Evolutionary conservation across 805 yeast species (phyloP), one percentile per base, ranked within the genome.

Genomic region (Cyberlindnera saturnus): DNA sequence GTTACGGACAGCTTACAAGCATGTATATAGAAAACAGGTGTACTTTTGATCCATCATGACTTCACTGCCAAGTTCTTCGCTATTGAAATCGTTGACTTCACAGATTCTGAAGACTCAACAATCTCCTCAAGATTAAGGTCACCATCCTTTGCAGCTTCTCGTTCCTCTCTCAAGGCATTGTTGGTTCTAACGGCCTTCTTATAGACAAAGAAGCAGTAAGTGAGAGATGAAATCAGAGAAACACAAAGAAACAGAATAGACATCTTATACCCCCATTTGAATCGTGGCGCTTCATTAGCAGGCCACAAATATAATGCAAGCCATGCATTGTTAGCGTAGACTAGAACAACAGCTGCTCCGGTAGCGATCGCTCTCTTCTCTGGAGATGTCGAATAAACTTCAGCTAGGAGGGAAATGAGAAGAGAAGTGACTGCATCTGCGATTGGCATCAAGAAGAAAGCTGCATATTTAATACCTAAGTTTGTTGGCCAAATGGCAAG

Each of bases 241-340:
- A 39, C 32, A 28, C 40, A 37, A 15, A 33, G 15, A 16, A 43
- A 40, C 38, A 43, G 5, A 19, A 43, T 32, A 5, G 46, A 39
- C 30, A 43, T 39, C 14, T 42, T 43, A 53, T 51, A 70, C 28
- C 74, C 75, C 50, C 65, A 68, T 40, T 64, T 58, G 53, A 50
- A 70, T 14, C 69, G 51, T 10, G 75, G 75, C 3, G 72, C 67
- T 45, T 70, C 71, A 10, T 61, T 64, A 1, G 74, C 69, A 38
- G 65, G 65, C 74, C 74, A 70, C 10, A 70, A 69, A 39, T 66
- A 52, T 7, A 45, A 57, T 1, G 70, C 55, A 42, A 65, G 61
- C 68, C 72, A 70, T 1, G 74, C 74, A n/a, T 70, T 67, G 9
- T 70, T 63, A 15, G 67, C 62, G 49, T 70, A 73, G 9, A 71